Base-by-base conservation (phyloP, 2,329 filamentous ascomycete genomes). In the Botryotinia narcissicola region DNA sequence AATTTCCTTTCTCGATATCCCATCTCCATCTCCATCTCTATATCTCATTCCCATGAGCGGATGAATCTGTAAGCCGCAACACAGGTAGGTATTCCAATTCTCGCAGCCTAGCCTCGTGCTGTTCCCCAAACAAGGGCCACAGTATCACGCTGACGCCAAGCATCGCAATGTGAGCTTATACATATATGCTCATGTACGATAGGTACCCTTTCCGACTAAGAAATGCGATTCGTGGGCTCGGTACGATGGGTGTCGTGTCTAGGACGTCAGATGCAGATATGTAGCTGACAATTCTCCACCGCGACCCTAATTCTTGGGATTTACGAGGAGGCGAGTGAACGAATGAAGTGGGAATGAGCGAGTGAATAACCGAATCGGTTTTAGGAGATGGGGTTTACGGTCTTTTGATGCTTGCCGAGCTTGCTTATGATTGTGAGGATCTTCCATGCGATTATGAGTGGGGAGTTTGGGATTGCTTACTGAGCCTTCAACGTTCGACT, bases 111-210 rank as follows among this genome's bases (percentile, higher is more conserved):
- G 35, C 48, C 25, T 54, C 48, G 48, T n/a, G 25, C 25, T 6
- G 5, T 16, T 54, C 3, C 25, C n/a, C 25, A 54, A n/a, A 54
- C 48, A n/a, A 54, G 48, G 48, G 0, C 48, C 48, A 7, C 14
- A n/a, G 40, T 64, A 40, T 46, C 61, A 64, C 40, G 61, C 64
- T 68, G 64, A 68, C 64, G 46, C 64, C 64, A 68, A 54, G 35
- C 7, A 40, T 29, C 14, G 8, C 46, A 16, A 22, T 64, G 22
- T 10, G 62, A 25, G 35, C 51, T 8, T n/a, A 25, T 40, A 57
- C 48, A 54, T n/a, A 51, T 6, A n/a, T 7, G 48, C 48, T 12
- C 12, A 54, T 54, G 48, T 54, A n/a, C 48, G 20, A n/a, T 14
- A 54, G 48, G 25, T 14, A 54, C 12, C 25, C 61, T n/a, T 44